A percentile compares a stretch with the other conserved stretches of the same genome.
phyloP scores from a whole-genome alignment of 2,329 filamentous ascomycete genomes.

The Huntiella savannae region DNA sequence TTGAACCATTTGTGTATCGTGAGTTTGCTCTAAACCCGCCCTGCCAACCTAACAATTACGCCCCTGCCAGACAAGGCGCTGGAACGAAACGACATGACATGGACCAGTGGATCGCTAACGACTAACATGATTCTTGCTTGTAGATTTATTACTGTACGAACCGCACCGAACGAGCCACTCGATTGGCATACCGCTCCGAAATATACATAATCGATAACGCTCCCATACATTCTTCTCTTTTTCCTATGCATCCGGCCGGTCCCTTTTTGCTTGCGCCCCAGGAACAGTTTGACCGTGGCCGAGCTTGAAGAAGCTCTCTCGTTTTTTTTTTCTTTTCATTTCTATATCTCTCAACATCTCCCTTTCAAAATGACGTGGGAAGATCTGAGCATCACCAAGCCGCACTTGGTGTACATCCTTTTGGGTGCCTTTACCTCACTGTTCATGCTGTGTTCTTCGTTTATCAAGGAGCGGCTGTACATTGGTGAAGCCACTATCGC shows the following conservation, averaged over 20 bases:
- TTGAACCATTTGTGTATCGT: too few species aligned
- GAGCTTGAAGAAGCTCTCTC: not conserved
- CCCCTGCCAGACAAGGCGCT: too few species aligned
- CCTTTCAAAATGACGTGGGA: conserved; percentile 48
- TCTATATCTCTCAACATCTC: not conserved
- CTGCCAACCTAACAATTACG: too few species aligned
- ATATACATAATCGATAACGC: too few species aligned
- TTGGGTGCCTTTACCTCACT: conserved; percentile 90
- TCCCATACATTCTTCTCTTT: not conserved
- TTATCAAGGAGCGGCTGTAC: conserved; percentile 97
- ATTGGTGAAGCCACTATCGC: conserved; percentile 96
- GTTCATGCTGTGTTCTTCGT: conserved; percentile 95
- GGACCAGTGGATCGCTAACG: too few species aligned
- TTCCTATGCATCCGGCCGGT: conserved; percentile 4
- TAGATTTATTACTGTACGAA: too few species aligned
- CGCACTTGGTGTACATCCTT: conserved; percentile 97
- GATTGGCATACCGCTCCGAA: too few species aligned
- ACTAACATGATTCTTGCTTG: too few species aligned
- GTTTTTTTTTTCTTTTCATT: not conserved
- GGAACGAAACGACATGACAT: too few species aligned
- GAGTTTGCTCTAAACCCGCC: too few species aligned
- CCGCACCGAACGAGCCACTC: too few species aligned
- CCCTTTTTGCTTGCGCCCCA: not conserved
- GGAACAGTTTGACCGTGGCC: conserved; percentile 4
- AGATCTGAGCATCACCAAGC: conserved; percentile 70